Evolutionary conservation across 2,329 filamentous ascomycete genomes (phyloP).

Genomic region (Purpureocillium takamizusanense): DNA sequence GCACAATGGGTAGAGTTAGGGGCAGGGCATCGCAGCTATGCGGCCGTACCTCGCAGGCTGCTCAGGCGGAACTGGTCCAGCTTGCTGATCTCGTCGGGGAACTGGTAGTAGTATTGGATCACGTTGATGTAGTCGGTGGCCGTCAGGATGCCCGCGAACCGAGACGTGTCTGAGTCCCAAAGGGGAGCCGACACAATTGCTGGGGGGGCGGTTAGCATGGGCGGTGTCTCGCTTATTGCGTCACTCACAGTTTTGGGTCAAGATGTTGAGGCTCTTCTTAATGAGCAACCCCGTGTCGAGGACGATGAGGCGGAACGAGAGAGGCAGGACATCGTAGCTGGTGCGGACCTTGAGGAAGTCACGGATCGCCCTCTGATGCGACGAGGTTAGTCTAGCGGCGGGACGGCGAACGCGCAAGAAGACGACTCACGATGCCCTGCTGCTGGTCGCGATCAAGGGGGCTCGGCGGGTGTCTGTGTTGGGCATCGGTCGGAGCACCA

Average conservation of each 20-base stretch:
- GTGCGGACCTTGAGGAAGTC: slow-evolving; percentile 94
- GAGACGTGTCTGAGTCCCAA: slow-evolving; percentile 90
- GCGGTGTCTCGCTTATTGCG: neutral
- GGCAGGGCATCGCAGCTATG: too few relatives aligned
- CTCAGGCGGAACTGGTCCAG: slow-evolving; percentile 91
- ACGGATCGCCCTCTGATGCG: slow-evolving; percentile 69
- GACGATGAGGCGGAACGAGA: slow-evolving; percentile 91
- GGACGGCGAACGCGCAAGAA: neutral
- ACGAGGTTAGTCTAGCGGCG: slow-evolving; percentile 8
- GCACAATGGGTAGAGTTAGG: neutral
- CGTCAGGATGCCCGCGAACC: slow-evolving; percentile 88
- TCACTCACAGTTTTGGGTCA: slow-evolving; percentile 80
- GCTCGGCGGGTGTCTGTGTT: slow-evolving; percentile 38
- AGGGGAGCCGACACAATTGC: slow-evolving; percentile 95
- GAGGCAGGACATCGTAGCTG: slow-evolving; percentile 93
- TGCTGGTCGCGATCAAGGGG: slow-evolving; percentile 68
- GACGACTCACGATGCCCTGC: slow-evolving; percentile 58
- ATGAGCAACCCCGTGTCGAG: slow-evolving; percentile 93
- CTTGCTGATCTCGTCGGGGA: slow-evolving; percentile 78
- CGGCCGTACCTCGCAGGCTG: slow-evolving; percentile 69
- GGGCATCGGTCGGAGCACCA: slow-evolving; percentile 10
- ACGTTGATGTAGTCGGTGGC: slow-evolving; percentile 98
- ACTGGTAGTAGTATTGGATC: slow-evolving; percentile 98
- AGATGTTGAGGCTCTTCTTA: slow-evolving; percentile 91
- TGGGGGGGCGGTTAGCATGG: slow-evolving; percentile 24